A percentile compares a stretch with the other conserved stretches of the same genome.
These are phyloP conservation scores for Penstemon barbatus DNA, from an alignment of 257 asterid species.

Conservation along the genomic window DNA sequence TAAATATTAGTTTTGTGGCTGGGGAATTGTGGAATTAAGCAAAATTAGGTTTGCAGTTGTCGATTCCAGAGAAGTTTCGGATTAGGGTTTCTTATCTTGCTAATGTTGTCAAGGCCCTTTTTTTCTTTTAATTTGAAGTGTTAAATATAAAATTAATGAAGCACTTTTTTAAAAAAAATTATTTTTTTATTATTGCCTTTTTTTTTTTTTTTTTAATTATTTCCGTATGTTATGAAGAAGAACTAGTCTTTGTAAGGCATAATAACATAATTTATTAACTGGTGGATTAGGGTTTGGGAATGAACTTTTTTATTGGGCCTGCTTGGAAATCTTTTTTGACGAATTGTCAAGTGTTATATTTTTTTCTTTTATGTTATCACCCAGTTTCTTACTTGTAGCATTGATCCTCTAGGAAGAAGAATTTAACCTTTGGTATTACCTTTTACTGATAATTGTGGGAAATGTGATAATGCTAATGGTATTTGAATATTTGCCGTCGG, in stretches of 20 bases:
- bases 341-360: no score
- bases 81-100: conserved; percentile 32
- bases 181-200: no score
- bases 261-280: no score
- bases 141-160: no score
- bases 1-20: conserved; percentile 18
- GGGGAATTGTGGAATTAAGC: conserved; percentile 12
- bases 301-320: no score
- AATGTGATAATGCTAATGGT: neutral
- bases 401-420: neutral
- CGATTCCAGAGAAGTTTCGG: conserved; percentile 16
- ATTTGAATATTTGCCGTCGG: neutral
- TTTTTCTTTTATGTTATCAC: neutral
- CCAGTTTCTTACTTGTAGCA: neutral
- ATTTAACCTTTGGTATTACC: neutral
- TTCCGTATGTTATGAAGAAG: no score
- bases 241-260: no score
- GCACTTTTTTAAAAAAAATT: no score
- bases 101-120: neutral
- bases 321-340: no score
- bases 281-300: no score
- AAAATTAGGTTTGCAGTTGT: conserved; percentile 27
- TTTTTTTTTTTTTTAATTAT: no score
- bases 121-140: neutral
- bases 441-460: neutral